These are phyloP conservation scores for Hamamelis virginiana DNA, from an alignment of 164 flowering plant species.

Conservation along the genomic window DNA sequence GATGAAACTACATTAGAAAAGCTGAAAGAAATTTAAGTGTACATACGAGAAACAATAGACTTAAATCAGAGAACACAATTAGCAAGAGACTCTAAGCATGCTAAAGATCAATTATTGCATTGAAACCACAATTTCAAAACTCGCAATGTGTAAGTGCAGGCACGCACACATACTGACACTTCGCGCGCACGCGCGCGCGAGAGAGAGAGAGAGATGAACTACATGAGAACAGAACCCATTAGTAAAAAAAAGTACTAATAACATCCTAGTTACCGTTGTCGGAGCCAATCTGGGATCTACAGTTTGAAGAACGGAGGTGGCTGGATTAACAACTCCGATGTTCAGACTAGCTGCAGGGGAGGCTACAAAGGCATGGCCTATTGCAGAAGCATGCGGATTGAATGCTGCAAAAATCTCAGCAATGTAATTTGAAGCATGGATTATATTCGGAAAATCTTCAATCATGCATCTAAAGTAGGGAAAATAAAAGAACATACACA, in stretches of 20 bases:
- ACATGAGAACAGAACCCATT: background rate
- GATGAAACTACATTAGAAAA: too few relatives aligned
- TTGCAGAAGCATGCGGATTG: constrained; percentile 47
- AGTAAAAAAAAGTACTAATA: background rate
- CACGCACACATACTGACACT: too few relatives aligned
- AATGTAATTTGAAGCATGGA: background rate
- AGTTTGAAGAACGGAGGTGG: constrained; percentile 53
- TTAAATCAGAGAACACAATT: too few relatives aligned
- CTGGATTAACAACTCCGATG: constrained; percentile 56
- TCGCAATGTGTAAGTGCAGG: too few relatives aligned
- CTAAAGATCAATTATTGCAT: too few relatives aligned
- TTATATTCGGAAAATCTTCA: background rate
- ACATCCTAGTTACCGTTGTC: constrained; percentile 40
- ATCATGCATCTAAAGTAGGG: background rate
- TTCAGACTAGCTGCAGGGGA: constrained; percentile 49
- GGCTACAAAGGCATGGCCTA: constrained; percentile 39
- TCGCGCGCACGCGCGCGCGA: background rate
- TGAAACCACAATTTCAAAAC: too few relatives aligned
- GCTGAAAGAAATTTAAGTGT: too few relatives aligned
- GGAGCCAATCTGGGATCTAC: constrained; percentile 57
- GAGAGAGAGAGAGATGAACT: background rate
- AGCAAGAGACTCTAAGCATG: too few relatives aligned
- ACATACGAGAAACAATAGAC: too few relatives aligned
- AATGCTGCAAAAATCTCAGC: constrained; percentile 36
- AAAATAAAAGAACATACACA: background rate